phyloP scores from a whole-genome alignment of 1,284 basidiomycete species.

The Leccinum pachyderme region DNA sequence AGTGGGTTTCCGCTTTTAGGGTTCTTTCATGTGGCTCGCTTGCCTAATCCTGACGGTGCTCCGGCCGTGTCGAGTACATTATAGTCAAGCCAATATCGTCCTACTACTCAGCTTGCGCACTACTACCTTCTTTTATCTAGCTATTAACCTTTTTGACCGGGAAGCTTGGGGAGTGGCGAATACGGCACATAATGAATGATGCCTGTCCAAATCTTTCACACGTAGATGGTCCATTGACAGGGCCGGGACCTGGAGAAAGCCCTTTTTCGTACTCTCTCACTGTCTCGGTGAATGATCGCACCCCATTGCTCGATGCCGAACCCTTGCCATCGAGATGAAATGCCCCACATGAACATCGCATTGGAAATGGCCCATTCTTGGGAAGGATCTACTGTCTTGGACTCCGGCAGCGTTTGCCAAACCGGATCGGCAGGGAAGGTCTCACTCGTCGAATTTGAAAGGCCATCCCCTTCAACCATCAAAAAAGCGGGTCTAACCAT shows the following conservation, averaged over 20 bases:
- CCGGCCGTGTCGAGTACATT: neutral
- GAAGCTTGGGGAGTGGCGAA: neutral
- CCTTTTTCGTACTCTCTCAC: neutral
- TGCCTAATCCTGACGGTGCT: constrained; percentile 3
- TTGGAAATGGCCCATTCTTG: constrained; percentile 26
- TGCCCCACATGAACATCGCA: constrained; percentile 15
- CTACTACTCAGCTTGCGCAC: neutral
- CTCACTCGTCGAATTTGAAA: constrained; percentile 13
- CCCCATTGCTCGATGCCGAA: constrained; percentile 1
- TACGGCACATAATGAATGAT: neutral
- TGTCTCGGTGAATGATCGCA: neutral
- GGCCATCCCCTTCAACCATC: neutral
- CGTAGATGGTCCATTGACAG: neutral
- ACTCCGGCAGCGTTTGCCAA: constrained; percentile 3
- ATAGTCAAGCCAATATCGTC: neutral
- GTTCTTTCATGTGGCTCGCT: constrained; percentile 8
- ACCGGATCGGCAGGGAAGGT: constrained; percentile 2
- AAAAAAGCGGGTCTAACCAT: neutral
- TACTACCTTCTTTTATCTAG: neutral
- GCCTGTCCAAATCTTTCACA: neutral
- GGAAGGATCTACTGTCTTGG: constrained; percentile 17
- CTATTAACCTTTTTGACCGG: neutral
- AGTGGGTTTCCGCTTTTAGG: constrained; percentile 24
- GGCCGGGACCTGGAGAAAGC: neutral
- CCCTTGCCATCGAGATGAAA: constrained; percentile 6